Conservation (phyloP, 176 grass and related monocot genomes). For the Aegilops sharonensis region DNA sequence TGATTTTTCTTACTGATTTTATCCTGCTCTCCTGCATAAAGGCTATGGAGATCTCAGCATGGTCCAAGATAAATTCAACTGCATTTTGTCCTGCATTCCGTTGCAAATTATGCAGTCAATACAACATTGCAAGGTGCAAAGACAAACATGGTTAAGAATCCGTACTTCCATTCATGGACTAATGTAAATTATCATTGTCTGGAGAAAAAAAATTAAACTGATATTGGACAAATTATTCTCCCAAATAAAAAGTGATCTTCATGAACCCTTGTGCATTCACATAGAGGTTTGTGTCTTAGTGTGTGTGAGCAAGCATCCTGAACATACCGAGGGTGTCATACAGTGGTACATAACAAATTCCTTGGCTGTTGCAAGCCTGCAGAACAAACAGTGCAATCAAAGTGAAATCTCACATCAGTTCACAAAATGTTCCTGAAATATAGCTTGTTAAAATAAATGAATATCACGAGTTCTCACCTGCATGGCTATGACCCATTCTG, state of each 20-base stretch:
- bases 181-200: background rate
- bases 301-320: background rate
- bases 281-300: background rate
- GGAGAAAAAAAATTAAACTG: background rate
- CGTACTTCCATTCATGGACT: background rate
- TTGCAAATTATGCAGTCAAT: background rate
- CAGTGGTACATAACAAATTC: conserved; percentile 83
- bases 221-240: background rate
- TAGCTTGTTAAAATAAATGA: background rate
- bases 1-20: conserved; percentile 67
- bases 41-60: conserved; percentile 91
- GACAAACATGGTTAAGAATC: background rate
- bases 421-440: background rate
- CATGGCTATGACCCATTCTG: conserved; percentile 98
- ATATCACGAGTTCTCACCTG: conserved; percentile 49
- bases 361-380: conserved; percentile 92
- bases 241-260: background rate
- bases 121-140: background rate
- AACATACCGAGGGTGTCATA: conserved; percentile 93
- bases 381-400: conserved; percentile 19
- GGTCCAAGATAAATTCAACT: conserved; percentile 82
- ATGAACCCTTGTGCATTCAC: background rate
- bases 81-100: conserved; percentile 78
- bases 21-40: conserved; percentile 93
- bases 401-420: background rate